Conservation (phyloP, 2,329 filamentous ascomycete genomes). For the Teratosphaeria gauchensis region DNA sequence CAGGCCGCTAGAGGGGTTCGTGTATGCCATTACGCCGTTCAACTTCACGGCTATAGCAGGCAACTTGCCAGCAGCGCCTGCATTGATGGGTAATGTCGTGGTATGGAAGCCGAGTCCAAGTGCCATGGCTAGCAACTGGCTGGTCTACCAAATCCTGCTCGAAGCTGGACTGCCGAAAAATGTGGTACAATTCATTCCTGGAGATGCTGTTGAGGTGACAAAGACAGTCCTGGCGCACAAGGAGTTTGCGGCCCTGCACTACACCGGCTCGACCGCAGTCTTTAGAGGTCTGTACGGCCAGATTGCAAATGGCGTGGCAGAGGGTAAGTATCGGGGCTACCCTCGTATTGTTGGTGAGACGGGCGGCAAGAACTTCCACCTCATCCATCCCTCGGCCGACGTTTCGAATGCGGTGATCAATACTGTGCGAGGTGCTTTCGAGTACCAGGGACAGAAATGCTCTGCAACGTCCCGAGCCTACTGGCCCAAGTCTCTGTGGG, state of each 20-base stretch:
- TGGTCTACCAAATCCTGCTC: conserved; percentile 80
- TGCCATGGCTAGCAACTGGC: conserved; percentile 81
- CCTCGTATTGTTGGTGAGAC: conserved; percentile 85
- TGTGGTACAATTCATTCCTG: conserved; percentile 89
- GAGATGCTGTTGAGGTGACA: conserved; percentile 76
- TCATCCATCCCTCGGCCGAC: conserved; percentile 69
- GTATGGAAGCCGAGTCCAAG: conserved; percentile 93
- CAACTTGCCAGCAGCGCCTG: conserved; percentile 74
- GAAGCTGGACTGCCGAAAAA: conserved; percentile 83
- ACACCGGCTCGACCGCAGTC: conserved; percentile 84
- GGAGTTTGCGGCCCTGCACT: conserved; percentile 85
- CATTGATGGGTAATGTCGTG: conserved; percentile 86
- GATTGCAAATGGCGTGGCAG: conserved; percentile 71
- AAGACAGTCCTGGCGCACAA: conserved; percentile 64
- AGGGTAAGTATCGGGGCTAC: conserved; percentile 75
- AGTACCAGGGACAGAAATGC: conserved; percentile 89
- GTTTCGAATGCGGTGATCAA: conserved; percentile 69
- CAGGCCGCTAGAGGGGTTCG: conserved; percentile 84
- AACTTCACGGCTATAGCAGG: conserved; percentile 95
- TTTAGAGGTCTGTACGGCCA: conserved; percentile 83
- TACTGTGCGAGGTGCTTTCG: conserved; percentile 78
- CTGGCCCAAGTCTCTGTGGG: conserved; percentile 65
- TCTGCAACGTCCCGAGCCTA: conserved; percentile 75
- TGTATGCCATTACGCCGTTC: conserved; percentile 89
- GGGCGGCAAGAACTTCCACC: conserved; percentile 87